These are phyloP conservation scores for Dendrobium catenatum DNA, from an alignment of 106 monocot species.

Conservation along the genomic window DNA sequence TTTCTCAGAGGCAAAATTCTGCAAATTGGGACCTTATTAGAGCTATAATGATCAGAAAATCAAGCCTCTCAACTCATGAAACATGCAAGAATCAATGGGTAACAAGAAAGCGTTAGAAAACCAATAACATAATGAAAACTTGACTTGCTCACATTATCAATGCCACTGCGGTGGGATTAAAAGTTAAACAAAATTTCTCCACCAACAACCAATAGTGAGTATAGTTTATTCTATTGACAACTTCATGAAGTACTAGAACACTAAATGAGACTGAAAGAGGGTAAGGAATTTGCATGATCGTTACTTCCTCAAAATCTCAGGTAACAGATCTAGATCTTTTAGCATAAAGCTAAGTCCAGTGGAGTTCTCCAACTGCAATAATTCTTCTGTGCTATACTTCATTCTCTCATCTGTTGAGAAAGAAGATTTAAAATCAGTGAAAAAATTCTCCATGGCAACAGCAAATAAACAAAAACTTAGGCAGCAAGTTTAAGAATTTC, in stretches of 20 bases:
- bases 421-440: not conserved
- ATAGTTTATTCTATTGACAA: not conserved
- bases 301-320: constrained; percentile 16
- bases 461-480: not conserved
- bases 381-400: constrained; percentile 62
- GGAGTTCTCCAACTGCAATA: constrained; percentile 48
- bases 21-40: too few relatives aligned
- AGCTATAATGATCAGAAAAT: too few relatives aligned
- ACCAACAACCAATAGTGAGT: too few relatives aligned
- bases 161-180: too few relatives aligned
- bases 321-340: constrained; percentile 14
- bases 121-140: too few relatives aligned
- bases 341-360: constrained; percentile 14
- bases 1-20: too few relatives aligned
- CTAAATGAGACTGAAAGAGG: not conserved
- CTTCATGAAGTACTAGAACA: not conserved
- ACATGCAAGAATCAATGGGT: too few relatives aligned
- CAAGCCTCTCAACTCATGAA: too few relatives aligned
- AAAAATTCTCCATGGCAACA: not conserved
- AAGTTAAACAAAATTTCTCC: too few relatives aligned
- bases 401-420: constrained; percentile 76
- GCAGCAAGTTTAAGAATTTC: not conserved
- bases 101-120: too few relatives aligned
- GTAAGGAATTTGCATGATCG: not conserved
- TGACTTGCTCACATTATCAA: too few relatives aligned